Evolutionary conservation across 2,329 filamentous ascomycete genomes (phyloP), one percentile per base, ranked within the genome.

Genomic region (Thelonectria olida): DNA sequence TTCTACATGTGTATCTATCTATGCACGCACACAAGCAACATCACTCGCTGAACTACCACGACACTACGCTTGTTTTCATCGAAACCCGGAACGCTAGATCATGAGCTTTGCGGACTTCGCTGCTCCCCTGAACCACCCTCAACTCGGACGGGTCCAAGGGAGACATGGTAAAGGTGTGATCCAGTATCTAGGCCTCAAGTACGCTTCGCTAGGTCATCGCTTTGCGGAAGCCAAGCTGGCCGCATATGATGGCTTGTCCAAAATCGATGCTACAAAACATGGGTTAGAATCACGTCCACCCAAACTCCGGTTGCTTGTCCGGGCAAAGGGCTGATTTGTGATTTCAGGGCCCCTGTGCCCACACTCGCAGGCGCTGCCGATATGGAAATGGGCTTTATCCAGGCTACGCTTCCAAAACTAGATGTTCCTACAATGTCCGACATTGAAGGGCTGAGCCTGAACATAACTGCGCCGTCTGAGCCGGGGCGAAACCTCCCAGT

Each of bases 351-450:
- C n/a, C 49, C 49, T 5, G 49, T 52, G 2, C 2, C 28, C 3
- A 27, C 17, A 3, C 49, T 36, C 10, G 2, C 49, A 10, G 22
- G 41, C 8, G 41, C 49, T 9, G 49, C 49, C 10, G 38, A 47
- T 6, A 48, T 58, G 19, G 55, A 58, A 20, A 52, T 47, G 41
- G 15, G 23, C 4, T 52, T 58, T 28, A 58, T 58, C 28, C 55
- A 58, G 23, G 27, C 48, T 25, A 5, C 22, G n/a, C 34, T 58
- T 5, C 39, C 48, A 2, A 13, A 39, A 19, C 13, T 45, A 2
- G 39, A 52, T 15, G 12, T 31, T 5, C 55, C 55, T 4, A n/a
- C 6, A 9, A 48, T 47, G 25, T 58, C 55, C 12, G 58, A 54
- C 17, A 20, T 48, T 5, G n/a, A 55, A 4, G 38, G 58, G 7